Evolutionary conservation across 371 early-diverging fungal species (phyloP).

Genomic region (Coemansia sp.): DNA sequence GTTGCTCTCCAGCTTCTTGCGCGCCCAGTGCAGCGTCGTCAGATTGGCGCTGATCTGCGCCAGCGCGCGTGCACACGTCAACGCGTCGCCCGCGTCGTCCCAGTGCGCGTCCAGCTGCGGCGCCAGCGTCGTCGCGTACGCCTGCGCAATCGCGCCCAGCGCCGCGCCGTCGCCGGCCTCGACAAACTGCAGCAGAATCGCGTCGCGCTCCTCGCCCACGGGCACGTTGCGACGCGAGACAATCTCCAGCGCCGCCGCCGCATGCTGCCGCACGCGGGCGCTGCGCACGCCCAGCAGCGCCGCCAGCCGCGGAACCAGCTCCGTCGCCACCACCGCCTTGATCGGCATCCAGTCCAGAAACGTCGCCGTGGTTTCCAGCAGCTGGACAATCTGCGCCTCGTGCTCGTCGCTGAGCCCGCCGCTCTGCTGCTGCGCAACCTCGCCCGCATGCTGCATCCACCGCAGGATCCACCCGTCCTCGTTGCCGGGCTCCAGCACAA

Average conservation of each 20-base stretch:
- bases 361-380: conserved; percentile 19
- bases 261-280: conserved; percentile 22
- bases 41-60: conserved; percentile 14
- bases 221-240: conserved; percentile 25
- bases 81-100: conserved; percentile 28
- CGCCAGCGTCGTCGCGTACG: conserved; percentile 10
- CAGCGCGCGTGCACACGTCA: conserved; percentile 15
- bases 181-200: conserved; percentile 29
- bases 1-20: conserved; percentile 23
- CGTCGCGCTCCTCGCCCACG: conserved; percentile 33
- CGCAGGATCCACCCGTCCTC: conserved; percentile 46
- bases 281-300: conserved; percentile 18
- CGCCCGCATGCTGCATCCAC: conserved; percentile 19
- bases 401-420: conserved; percentile 1
- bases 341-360: conserved; percentile 45
- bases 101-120: conserved; percentile 10
- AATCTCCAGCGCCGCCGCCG: conserved; percentile 20
- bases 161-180: conserved; percentile 8
- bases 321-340: conserved; percentile 19
- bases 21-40: conserved; percentile 43
- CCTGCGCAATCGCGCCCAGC: conserved; percentile 1
- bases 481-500: conserved; percentile 35
- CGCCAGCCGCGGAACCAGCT: conserved; percentile 20
- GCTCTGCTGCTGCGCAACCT: background rate
- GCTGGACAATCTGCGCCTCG: background rate